Evolutionary conservation across 1,284 basidiomycete genomes (phyloP).

Genomic region (Cryptococcus jaspeensis): DNA sequence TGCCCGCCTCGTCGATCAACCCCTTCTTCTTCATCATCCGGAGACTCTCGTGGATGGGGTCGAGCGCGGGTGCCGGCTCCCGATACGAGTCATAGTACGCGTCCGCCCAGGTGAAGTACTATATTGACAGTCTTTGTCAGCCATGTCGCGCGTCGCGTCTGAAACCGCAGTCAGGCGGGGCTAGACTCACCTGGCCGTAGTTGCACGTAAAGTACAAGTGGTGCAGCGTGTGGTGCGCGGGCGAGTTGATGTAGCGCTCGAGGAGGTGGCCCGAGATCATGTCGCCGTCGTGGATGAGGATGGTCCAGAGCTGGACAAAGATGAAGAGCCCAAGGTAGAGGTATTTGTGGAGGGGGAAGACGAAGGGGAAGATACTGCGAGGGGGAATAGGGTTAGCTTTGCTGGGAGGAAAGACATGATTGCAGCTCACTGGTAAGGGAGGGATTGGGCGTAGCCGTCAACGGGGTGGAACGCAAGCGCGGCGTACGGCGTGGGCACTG

Average conservation of each 20-base stretch:
- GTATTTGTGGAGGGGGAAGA: slow-evolving; percentile 86
- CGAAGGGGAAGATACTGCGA: slow-evolving; percentile 69
- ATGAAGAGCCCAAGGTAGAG: slow-evolving; percentile 81
- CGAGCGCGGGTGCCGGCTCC: slow-evolving; percentile 75
- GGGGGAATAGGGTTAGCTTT: slow-evolving; percentile 2
- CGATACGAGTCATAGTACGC: slow-evolving; percentile 80
- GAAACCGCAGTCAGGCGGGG: no score
- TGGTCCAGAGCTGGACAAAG: slow-evolving; percentile 87
- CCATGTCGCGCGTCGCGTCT: not conserved
- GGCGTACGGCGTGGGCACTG: slow-evolving; percentile 94
- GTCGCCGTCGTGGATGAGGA: slow-evolving; percentile 98
- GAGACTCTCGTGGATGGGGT: slow-evolving; percentile 71
- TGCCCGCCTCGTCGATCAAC: slow-evolving; percentile 36
- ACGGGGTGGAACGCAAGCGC: slow-evolving; percentile 97
- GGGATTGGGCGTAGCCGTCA: slow-evolving; percentile 89
- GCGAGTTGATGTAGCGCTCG: slow-evolving; percentile 89
- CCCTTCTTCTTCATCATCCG: slow-evolving; percentile 51
- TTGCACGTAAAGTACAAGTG: slow-evolving; percentile 95
- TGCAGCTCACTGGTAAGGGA: slow-evolving; percentile 74
- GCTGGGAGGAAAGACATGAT: not conserved
- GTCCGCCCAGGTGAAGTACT: slow-evolving; percentile 97
- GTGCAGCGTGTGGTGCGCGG: slow-evolving; percentile 95
- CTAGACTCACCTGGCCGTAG: slow-evolving; percentile 75
- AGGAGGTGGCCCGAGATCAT: slow-evolving; percentile 93
- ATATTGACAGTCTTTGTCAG: not conserved